These are phyloP conservation scores for Alternaria arborescens DNA, from an alignment of 2,329 filamentous ascomycete species.

Conservation along the genomic window DNA sequence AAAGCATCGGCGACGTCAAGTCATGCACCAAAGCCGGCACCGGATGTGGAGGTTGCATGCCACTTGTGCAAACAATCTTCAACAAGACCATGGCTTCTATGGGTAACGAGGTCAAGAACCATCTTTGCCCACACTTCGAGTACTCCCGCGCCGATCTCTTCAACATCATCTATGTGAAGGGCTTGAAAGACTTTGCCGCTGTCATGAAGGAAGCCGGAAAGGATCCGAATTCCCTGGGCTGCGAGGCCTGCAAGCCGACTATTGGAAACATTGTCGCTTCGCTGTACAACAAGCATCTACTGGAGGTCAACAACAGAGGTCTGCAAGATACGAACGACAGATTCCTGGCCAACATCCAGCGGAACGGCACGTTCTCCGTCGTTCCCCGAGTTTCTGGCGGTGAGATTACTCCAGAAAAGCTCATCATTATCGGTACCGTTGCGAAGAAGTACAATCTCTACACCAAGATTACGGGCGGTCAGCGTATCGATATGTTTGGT, in stretches of 20 bases:
- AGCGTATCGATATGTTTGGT: constrained; percentile 93
- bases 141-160: constrained; percentile 89
- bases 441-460: constrained; percentile 86
- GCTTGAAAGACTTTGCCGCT: constrained; percentile 73
- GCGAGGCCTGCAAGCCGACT: constrained; percentile 85
- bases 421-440: constrained; percentile 83
- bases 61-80: constrained; percentile 87
- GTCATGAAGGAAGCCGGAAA: constrained; percentile 83
- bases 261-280: constrained; percentile 82
- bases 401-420: constrained; percentile 86
- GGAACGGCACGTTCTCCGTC: constrained; percentile 90
- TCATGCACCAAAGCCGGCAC: constrained; percentile 91
- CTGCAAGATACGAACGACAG: constrained; percentile 92
- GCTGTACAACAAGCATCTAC: constrained; percentile 83
- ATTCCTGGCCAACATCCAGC: constrained; percentile 88
- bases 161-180: constrained; percentile 85
- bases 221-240: constrained; percentile 76
- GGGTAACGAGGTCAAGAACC: constrained; percentile 87
- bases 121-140: constrained; percentile 84
- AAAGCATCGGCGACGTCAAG: constrained; percentile 82
- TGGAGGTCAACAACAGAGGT: constrained; percentile 74
- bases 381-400: constrained; percentile 83
- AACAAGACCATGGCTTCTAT: constrained; percentile 85
- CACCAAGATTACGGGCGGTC: constrained; percentile 90
- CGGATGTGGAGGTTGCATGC: constrained; percentile 89